Percentiles rank a stretch among this genome's conserved stretches.
Evolutionary conservation across 306 rosid genomes (phyloP).

Genomic region (Casuarina glauca): DNA sequence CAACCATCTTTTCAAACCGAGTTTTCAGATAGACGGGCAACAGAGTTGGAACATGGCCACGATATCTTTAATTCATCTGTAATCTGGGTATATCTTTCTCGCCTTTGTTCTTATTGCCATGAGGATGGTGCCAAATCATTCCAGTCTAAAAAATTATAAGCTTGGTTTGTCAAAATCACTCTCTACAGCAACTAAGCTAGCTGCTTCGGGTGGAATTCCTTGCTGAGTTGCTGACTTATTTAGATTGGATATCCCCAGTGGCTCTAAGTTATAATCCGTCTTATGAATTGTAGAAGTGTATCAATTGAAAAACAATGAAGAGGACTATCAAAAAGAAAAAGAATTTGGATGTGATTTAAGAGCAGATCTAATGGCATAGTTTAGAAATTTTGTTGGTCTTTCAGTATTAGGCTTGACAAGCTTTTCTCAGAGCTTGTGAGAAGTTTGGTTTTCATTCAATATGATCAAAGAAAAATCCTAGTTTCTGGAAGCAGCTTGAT

Average conservation of each 20-base stretch:
- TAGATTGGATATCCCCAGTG: not conserved
- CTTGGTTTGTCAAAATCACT: not conserved
- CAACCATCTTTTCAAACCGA: not conserved
- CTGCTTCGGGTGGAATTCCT: not conserved
- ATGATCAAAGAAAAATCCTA: not conserved
- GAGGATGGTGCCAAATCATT: not conserved
- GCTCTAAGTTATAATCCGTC: not conserved
- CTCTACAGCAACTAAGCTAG: not conserved
- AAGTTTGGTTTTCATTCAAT: not conserved
- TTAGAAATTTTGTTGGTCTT: not conserved
- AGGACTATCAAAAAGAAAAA: not conserved
- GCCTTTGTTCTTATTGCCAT: not conserved
- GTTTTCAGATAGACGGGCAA: not conserved
- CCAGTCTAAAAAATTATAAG: not conserved
- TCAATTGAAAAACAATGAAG: not conserved
- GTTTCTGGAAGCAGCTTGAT: conserved; percentile 1
- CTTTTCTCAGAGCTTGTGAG: not conserved
- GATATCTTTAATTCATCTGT: not conserved
- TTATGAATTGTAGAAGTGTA: not conserved
- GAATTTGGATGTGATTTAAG: not conserved
- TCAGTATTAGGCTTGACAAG: not conserved
- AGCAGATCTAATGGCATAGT: not conserved
- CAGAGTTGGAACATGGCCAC: not conserved
- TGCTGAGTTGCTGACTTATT: not conserved
- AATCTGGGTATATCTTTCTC: not conserved